These are phyloP conservation scores for Stephanocyclus meneghinianus DNA, from an alignment of 352 stramenopile genomes.

Conservation along the genomic window DNA sequence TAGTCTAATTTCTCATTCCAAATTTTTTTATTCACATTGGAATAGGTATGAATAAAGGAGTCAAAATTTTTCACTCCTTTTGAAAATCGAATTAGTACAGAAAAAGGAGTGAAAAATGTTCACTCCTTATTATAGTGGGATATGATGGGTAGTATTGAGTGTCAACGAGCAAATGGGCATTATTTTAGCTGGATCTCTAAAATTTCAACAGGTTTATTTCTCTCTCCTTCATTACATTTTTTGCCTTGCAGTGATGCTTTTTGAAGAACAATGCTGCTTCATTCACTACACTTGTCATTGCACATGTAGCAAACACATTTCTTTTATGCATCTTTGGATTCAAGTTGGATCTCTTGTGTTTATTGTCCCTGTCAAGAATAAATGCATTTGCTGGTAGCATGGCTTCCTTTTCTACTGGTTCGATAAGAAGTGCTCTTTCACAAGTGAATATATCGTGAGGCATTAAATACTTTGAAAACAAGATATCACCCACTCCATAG, in stretches of 20 bases:
- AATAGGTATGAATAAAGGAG: too few species aligned
- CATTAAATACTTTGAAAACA: conserved; percentile 75
- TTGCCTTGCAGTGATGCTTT: conserved; percentile 43
- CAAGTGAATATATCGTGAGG: conserved; percentile 71
- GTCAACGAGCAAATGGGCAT: too few species aligned
- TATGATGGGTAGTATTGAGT: too few species aligned
- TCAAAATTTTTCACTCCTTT: too few species aligned
- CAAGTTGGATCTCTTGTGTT: conserved; percentile 15
- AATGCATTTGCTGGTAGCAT: conserved; percentile 44
- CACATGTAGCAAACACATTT: conserved; percentile 50
- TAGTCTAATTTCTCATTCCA: too few species aligned
- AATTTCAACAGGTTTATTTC: conserved; percentile 17
- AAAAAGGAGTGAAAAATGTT: too few species aligned
- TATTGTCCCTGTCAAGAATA: neutral
- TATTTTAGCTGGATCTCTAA: neutral
- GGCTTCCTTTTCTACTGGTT: conserved; percentile 47
- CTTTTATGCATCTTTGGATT: conserved; percentile 39
- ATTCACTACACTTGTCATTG: conserved; percentile 49
- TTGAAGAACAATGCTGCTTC: conserved; percentile 60
- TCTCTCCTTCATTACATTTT: conserved; percentile 32
- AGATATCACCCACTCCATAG: conserved; percentile 67
- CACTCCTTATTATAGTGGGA: too few species aligned
- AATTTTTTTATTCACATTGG: too few species aligned
- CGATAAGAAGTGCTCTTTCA: conserved; percentile 62
- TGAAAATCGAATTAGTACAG: too few species aligned